Percentiles rank a stretch among this genome's conserved stretches.
Evolutionary conservation across 2,329 filamentous ascomycete species (phyloP).

Genomic region (Aureobasidium subglaciale): DNA sequence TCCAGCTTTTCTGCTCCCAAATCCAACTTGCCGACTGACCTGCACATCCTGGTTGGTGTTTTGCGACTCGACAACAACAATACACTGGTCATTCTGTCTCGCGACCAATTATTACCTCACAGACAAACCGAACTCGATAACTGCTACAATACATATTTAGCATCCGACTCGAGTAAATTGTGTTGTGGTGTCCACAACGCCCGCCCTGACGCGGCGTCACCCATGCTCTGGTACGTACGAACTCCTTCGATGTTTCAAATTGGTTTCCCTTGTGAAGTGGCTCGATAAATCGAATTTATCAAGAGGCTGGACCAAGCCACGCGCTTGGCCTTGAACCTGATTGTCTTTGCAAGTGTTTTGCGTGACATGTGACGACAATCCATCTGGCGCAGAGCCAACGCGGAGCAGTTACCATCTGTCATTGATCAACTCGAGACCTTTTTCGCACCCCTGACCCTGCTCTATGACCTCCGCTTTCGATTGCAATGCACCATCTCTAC

Average conservation of each 20-base stretch:
- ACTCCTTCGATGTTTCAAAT: not conserved
- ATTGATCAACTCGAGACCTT: not conserved
- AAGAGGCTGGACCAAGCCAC: slow-evolving; percentile 9
- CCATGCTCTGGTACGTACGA: slow-evolving; percentile 7
- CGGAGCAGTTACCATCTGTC: not conserved
- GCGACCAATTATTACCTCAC: not conserved
- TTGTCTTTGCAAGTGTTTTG: slow-evolving; percentile 1
- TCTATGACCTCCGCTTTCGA: not conserved
- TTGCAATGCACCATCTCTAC: not conserved
- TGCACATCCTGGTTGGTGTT: not conserved
- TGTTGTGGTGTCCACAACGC: not conserved
- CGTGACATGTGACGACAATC: not conserved
- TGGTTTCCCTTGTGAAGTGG: not conserved
- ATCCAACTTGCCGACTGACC: not conserved
- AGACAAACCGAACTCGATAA: not conserved
- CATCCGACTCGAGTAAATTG: not conserved
- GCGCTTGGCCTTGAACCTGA: not conserved
- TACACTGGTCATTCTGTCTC: not conserved
- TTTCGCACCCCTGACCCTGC: not conserved
- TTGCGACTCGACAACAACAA: not conserved
- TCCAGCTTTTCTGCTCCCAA: not conserved
- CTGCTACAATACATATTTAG: not conserved
- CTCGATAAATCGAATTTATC: not conserved
- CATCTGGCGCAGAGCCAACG: not conserved
- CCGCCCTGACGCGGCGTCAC: not conserved